Base-by-base conservation (phyloP, 805 yeast species). In the Candida broadrunensis region DNA sequence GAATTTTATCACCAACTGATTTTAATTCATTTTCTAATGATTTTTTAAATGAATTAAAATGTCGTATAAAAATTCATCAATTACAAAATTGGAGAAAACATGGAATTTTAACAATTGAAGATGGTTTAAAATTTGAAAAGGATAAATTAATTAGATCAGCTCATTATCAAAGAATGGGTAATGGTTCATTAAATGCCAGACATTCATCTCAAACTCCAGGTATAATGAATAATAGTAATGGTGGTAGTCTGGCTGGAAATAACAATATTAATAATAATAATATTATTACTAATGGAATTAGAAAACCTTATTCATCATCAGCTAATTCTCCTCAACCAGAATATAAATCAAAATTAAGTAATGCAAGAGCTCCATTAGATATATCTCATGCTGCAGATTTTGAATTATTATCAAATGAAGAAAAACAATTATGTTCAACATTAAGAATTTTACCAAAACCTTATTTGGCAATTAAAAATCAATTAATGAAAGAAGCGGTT, bases 71-170 rank as follows among this genome's bases (percentile, higher is more conserved):
- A 47, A 89, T 93, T 36, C 85, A 84, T 38, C 97, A 89, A 62
- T 67, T 95, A 23, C 99, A 93, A 62, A 91, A 85, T 56, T 95
- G 96, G 88, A 77, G 99, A 47, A 76, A 82, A 36, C 84, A 88
- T 59, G 99, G 99, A 4, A 77, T 93, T 37, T 85, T 89, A 3
- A 80, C 88, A 0, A 51, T 88, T 33, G 97, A 90, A 45, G 84
- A 78, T 37, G 99, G 98, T 4, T 63, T 72, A 25, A 85, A 82
- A 59, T 93, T 80, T 59, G 99, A 93, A 57, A 85, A 88, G 58
- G 99, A 95, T 59, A 88, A 88, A 59, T 71, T 81, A 33, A 75
- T 78, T 27, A 74, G 95, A 40, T 66, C 77, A 26, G 78, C 80
- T 9, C 81, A 82, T 36, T 61, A 80, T 44, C 86, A 81, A 52